phyloP scores from a whole-genome alignment of 2,329 filamentous ascomycete species.

The Diaporthe velutina region DNA sequence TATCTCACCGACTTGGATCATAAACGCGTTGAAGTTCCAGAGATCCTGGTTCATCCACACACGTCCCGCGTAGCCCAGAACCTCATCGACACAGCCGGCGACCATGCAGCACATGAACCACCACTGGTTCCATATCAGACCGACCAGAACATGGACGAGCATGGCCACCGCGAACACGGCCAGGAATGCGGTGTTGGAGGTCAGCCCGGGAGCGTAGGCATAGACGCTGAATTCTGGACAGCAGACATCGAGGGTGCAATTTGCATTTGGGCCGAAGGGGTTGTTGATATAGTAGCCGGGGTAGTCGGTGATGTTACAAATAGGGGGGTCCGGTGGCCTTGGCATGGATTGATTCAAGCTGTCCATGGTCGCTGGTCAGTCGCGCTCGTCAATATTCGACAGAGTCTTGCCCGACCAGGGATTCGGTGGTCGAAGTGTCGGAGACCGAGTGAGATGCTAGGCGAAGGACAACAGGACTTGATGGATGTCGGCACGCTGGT shows the following conservation, averaged over 20 bases:
- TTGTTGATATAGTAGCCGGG: background rate
- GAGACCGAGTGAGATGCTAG: background rate
- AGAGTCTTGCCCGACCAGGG: background rate
- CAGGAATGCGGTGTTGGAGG: slow-evolving; percentile 58
- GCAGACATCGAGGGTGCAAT: slow-evolving; percentile 64
- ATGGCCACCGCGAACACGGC: slow-evolving; percentile 62
- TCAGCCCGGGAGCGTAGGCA: slow-evolving; percentile 59
- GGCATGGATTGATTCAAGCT: background rate
- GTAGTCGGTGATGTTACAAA: background rate
- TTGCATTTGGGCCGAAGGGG: slow-evolving; percentile 59
- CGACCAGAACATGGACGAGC: slow-evolving; percentile 62
- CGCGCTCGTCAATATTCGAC: background rate
- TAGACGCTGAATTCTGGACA: slow-evolving; percentile 60
- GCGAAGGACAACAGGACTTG: background rate
- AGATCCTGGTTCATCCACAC: slow-evolving; percentile 69
- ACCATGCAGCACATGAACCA: slow-evolving; percentile 66
- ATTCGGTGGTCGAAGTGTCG: too few relatives aligned
- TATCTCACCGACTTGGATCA: slow-evolving; percentile 72
- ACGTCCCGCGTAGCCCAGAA: slow-evolving; percentile 73
- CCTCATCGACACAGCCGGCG: slow-evolving; percentile 67
- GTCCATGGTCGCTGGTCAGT: slow-evolving; percentile 27
- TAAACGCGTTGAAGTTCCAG: slow-evolving; percentile 70
- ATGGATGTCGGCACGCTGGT: background rate
- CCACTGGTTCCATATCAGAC: slow-evolving; percentile 60
- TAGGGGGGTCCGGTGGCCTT: background rate